Conservation (phyloP, 1,139 yeast genomes). For the Spencermartinsiella ligniputridi region DNA sequence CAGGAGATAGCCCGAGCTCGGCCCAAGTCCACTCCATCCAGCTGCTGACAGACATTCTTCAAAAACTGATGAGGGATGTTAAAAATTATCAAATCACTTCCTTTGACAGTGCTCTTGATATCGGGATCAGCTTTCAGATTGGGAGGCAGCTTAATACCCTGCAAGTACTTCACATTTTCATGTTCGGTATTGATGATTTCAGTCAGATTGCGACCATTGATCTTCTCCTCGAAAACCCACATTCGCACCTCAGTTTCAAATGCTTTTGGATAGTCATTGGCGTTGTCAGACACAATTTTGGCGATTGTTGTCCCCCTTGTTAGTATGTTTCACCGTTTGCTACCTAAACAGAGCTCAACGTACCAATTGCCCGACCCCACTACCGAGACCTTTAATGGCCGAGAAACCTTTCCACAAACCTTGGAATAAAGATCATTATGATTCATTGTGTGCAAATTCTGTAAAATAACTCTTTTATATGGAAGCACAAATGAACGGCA, state of each 20-base stretch:
- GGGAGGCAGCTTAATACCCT: slow-evolving; percentile 71
- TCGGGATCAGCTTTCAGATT: slow-evolving; percentile 85
- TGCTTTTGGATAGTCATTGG: slow-evolving; percentile 60
- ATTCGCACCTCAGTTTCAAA: slow-evolving; percentile 70
- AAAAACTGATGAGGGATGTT: slow-evolving; percentile 94
- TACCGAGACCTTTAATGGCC: slow-evolving; percentile 32
- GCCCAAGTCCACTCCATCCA: slow-evolving; percentile 67
- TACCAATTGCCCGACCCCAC: slow-evolving; percentile 44
- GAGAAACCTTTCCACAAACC: neutral
- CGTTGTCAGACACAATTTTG: slow-evolving; percentile 84
- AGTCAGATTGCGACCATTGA: slow-evolving; percentile 63
- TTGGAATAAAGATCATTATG: neutral
- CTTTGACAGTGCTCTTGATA: slow-evolving; percentile 63
- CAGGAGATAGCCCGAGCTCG: slow-evolving; percentile 83
- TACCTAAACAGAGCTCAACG: too few relatives aligned
- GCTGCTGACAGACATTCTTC: slow-evolving; percentile 64
- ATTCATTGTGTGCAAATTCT: neutral
- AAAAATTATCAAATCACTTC: slow-evolving; percentile 78
- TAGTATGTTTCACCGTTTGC: too few relatives aligned
- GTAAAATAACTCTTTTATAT: neutral
- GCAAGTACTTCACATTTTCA: slow-evolving; percentile 76
- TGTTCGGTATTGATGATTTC: slow-evolving; percentile 82
- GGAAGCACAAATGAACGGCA: too few relatives aligned
- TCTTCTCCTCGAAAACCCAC: slow-evolving; percentile 91
- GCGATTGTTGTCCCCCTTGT: slow-evolving; percentile 87